phyloP scores from a whole-genome alignment of 208 protist genomes.

The Crithidia bombi region DNA sequence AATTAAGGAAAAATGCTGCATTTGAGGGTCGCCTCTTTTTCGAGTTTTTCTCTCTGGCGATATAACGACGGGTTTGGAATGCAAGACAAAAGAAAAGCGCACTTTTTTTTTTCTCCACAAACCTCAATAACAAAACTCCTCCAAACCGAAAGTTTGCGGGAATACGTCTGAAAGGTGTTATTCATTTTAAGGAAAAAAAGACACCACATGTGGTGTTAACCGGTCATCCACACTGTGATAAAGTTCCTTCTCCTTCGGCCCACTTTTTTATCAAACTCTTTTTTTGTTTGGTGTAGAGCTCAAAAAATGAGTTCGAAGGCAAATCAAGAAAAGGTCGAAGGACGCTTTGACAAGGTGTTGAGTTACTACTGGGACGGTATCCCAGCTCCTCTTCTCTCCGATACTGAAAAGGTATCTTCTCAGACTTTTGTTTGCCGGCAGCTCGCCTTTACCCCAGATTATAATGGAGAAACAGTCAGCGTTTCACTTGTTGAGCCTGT shows the following conservation, averaged over 20 bases:
- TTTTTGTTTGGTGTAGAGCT: constrained; percentile 19
- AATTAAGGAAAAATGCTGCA: too few relatives aligned
- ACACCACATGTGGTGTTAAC: too few relatives aligned
- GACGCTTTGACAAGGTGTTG: constrained; percentile 84
- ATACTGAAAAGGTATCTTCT: constrained; percentile 26
- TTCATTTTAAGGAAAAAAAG: too few relatives aligned
- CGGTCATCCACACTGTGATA: background rate
- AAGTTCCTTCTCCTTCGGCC: background rate
- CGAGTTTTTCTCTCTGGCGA: too few relatives aligned
- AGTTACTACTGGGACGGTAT: constrained; percentile 88
- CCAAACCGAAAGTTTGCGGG: too few relatives aligned
- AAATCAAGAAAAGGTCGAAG: constrained; percentile 49
- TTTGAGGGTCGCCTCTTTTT: too few relatives aligned
- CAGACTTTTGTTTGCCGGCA: constrained; percentile 65
- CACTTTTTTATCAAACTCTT: constrained; percentile 30
- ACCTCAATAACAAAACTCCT: too few relatives aligned
- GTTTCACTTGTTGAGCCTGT: constrained; percentile 28
- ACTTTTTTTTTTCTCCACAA: too few relatives aligned
- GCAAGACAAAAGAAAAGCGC: too few relatives aligned
- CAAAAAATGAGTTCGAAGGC: constrained; percentile 46
- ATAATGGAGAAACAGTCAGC: constrained; percentile 61
- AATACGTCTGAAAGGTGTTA: too few relatives aligned
- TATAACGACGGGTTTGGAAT: too few relatives aligned
- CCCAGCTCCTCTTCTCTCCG: constrained; percentile 65
- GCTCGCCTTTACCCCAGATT: constrained; percentile 79